Base-by-base conservation (phyloP, 2,329 filamentous ascomycete genomes). In the Talaromyces amestolkiae region DNA sequence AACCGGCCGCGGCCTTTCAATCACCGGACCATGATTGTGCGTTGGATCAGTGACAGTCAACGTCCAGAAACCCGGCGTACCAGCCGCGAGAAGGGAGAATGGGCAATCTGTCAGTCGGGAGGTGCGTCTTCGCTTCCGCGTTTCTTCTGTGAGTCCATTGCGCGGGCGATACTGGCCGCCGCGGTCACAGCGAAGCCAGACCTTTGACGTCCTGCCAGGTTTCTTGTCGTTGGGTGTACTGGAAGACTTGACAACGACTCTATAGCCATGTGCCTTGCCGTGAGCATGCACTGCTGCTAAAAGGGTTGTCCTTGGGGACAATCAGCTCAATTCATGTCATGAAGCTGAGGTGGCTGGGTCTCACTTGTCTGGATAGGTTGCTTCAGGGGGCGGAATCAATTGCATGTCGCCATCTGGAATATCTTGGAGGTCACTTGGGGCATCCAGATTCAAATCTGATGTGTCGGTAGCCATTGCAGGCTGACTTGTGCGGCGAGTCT, bases 171-270 rank as follows among this genome's bases (percentile, higher is more conserved):
- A 80, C 58, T 80, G 78, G 17, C 79, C 79, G 47, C 79, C 79
- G 27, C 78, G 77, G 69, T 80, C 79, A 71, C 79, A 80, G 58
- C 79, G 76, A 66, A 80, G 69, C 79, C 79, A 80, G 9, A 81
- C 75, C 58, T 81, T 81, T 41, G 78, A 78, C 1, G 77, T 79
- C 11, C 79, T 76, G 35, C 78, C 78, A 7, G 79, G 78, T 60
- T 81, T 81, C 69, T 80, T 80, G 64, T 80, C 78, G 6, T 78
- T 80, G 7, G 79, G 78, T 1, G 76, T 80, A 66, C 78, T 80
- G 19, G 79, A 81, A n/a, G 79, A 80, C 61, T 81, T 81, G 59
- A 81, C 77, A 9, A 80, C 79, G 27, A 81, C 74, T 68, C 80
- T 79, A 67, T 81, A 81, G 22, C 78, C 78, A 69, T 80, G 77